Conservation (phyloP, 2,329 filamentous ascomycete genomes). For the Neonectria faginata region DNA sequence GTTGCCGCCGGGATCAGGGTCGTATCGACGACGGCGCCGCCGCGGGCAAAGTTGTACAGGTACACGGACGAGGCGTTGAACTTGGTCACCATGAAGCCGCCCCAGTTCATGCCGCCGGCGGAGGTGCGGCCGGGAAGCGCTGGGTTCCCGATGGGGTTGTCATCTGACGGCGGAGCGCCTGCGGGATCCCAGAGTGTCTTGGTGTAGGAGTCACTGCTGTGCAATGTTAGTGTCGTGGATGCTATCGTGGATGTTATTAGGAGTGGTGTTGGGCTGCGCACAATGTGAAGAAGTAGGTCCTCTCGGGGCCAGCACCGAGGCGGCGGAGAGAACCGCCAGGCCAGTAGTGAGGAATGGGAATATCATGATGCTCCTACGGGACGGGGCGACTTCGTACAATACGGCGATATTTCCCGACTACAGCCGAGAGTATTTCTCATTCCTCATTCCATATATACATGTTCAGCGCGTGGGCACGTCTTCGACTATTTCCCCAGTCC, state of each 20-base stretch:
- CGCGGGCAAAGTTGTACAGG: conserved; percentile 3
- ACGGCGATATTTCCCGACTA: not conserved
- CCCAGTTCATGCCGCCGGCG: conserved; percentile 15
- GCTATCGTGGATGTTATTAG: not conserved
- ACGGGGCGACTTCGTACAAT: not conserved
- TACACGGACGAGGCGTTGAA: conserved; percentile 14
- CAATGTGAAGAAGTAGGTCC: not conserved
- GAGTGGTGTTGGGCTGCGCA: not conserved
- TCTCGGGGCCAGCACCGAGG: not conserved
- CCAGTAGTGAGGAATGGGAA: not conserved
- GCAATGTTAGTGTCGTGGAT: not conserved
- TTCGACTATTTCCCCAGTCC: not conserved
- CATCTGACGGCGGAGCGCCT: not conserved
- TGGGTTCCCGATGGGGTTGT: conserved; percentile 15
- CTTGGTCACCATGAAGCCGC: conserved; percentile 14
- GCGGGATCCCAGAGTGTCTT: conserved; percentile 3
- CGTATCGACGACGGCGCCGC: conserved; percentile 5
- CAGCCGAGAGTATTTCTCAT: not conserved
- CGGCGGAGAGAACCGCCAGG: not conserved
- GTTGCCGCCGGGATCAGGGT: not conserved
- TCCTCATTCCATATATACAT: not conserved
- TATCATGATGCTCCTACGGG: not conserved
- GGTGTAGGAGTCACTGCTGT: conserved; percentile 14
- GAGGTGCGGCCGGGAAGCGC: conserved; percentile 9
- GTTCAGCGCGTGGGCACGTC: not conserved